Evolutionary conservation across 2,329 filamentous ascomycete species (phyloP).

Genomic region (Phialophora expanda): DNA sequence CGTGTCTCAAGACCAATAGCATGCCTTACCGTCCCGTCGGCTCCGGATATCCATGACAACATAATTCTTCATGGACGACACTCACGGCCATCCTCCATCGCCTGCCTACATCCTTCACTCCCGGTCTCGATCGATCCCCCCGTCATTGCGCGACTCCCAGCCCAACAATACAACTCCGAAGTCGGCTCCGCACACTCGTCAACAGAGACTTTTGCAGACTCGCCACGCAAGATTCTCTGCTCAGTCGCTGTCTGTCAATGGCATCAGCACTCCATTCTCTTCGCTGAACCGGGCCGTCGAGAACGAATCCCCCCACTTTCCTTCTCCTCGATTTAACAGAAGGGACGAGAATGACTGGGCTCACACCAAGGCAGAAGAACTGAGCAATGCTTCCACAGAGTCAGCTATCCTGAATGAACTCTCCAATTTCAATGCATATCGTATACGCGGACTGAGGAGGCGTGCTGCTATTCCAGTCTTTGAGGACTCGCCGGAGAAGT

Average conservation of each 20-base stretch:
- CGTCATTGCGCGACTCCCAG: constrained; percentile 22
- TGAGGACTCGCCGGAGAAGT: constrained; percentile 31
- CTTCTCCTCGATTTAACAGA: constrained; percentile 21
- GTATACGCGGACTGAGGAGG: constrained; percentile 22
- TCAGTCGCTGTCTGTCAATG: constrained; percentile 35
- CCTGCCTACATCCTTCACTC: constrained; percentile 22
- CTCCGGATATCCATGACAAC: constrained; percentile 25
- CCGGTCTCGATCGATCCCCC: constrained; percentile 30
- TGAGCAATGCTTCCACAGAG: constrained; percentile 23
- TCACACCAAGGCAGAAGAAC: constrained; percentile 8
- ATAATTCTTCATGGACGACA: constrained; percentile 34
- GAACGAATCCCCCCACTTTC: constrained; percentile 23
- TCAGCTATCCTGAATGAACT: constrained; percentile 36
- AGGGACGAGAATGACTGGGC: constrained; percentile 30
- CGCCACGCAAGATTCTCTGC: constrained; percentile 38
- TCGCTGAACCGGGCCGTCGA: constrained; percentile 30
- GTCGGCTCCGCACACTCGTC: constrained; percentile 33
- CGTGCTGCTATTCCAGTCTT: constrained; percentile 36
- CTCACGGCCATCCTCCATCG: constrained; percentile 30
- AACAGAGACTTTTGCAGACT: constrained; percentile 36
- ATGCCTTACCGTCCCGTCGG: constrained; percentile 25
- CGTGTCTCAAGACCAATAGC: constrained; percentile 24
- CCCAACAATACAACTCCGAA: constrained; percentile 25
- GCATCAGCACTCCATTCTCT: constrained; percentile 34
- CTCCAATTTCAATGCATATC: constrained; percentile 31